Evolutionary conservation across 345 rosid genomes (phyloP), one percentile per base, ranked within the genome.

Genomic region (Schrenkiella parvula): DNA sequence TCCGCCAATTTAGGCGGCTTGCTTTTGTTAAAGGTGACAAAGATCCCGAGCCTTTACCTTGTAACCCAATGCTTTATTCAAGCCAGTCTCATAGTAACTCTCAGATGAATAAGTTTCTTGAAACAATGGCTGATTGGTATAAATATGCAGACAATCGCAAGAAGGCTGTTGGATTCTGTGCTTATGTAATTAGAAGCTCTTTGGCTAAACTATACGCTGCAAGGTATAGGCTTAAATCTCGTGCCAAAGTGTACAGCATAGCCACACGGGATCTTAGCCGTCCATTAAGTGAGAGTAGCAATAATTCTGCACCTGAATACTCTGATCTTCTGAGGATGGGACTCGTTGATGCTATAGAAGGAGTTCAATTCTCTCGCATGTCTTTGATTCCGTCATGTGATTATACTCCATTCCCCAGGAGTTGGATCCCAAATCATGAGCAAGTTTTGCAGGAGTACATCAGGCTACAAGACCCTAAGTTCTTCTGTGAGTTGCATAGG

Each of bases 121-220:
- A 91, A 81, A 89, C 98, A 54, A 83, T 91, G 90, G 99, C 99
- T 73, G 98, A 95, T 73, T 95, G 99, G 96, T 95, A 91, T 58
- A 83, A 81, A 71, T 95, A 84, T 71, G 98, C 98, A 28, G 99
- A 95, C 75, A 95, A 95, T 37, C 82, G 96, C 55, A 95, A 89
- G 83, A 95, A 91, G 79, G 86, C 88, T 53, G 91, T 95, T 65
- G 96, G 92, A 3, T 95, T 95, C 86, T 91, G 99, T 84, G 98
- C 96, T 29, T 91, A 95, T 68, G 89, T 95, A 22, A 86, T 95
- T 55, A 87, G 98, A 71, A 89, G 98, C 79, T 95, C 99, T 18
- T 74, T 95, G 75, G 99, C 98, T 70, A 95, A 91, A 80, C 86
- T 91, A 37, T 95, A 91, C 66, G 99, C 99, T 65, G 95, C 99